phyloP scores from a whole-genome alignment of 495 filamentous ascomycete species.

The Cenococcum geophilum region DNA sequence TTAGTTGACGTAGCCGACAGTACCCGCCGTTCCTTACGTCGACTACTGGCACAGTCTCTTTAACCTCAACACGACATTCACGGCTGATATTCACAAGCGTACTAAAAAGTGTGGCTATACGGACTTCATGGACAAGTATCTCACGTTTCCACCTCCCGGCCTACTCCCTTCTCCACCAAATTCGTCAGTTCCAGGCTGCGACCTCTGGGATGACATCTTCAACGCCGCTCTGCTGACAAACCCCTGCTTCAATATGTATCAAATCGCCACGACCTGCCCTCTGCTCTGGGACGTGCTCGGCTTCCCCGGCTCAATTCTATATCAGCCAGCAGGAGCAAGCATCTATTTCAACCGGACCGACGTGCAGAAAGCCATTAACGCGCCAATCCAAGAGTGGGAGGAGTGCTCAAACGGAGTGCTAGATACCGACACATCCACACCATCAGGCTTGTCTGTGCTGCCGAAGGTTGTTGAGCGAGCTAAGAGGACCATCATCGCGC shows the following conservation, averaged over 20 bases:
- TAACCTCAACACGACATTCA: slow-evolving; percentile 51
- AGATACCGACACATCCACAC: slow-evolving; percentile 29
- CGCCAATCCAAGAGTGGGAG: slow-evolving; percentile 22
- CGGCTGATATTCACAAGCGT: slow-evolving; percentile 44
- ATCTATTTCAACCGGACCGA: slow-evolving; percentile 75
- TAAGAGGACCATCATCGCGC: slow-evolving; percentile 61
- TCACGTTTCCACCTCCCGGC: slow-evolving; percentile 55
- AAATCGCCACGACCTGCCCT: slow-evolving; percentile 46
- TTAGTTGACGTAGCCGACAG: too few relatives aligned
- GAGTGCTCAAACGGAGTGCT: slow-evolving; percentile 29
- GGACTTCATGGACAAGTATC: slow-evolving; percentile 50
- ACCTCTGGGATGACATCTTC: slow-evolving; percentile 47
- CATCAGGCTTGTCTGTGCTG: slow-evolving; percentile 42
- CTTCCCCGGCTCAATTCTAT: slow-evolving; percentile 41
- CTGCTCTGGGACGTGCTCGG: slow-evolving; percentile 47
- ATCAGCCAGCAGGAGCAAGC: slow-evolving; percentile 41
- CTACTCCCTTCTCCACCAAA: slow-evolving; percentile 39
- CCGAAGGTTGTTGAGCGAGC: slow-evolving; percentile 67
- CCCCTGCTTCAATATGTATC: slow-evolving; percentile 59
- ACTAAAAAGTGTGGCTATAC: slow-evolving; percentile 53
- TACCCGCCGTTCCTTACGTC: slow-evolving; percentile 46
- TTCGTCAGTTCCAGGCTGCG: slow-evolving; percentile 41
- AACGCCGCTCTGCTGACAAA: slow-evolving; percentile 47
- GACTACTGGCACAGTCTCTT: slow-evolving; percentile 50
- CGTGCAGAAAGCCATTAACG: slow-evolving; percentile 57